Evolutionary conservation across 192 early-diverging fungal genomes (phyloP), one percentile per base, ranked within the genome.

Genomic region (Entomortierella beljakovae): DNA sequence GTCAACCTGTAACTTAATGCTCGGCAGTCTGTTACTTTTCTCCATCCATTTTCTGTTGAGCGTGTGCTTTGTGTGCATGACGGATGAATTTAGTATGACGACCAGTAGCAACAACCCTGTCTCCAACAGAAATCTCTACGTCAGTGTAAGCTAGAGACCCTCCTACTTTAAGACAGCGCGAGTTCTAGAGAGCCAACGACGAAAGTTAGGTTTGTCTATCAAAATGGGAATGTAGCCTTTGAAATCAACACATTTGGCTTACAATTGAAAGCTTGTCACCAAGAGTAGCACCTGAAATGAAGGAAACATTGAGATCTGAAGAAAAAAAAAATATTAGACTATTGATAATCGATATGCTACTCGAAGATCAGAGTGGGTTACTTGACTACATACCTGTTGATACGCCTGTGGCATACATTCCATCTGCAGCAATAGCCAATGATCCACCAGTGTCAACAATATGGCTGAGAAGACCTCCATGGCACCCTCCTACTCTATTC

Each of bases 11-110:
- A n/a, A n/a, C n/a, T n/a, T n/a, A 15, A 46, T 46, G 15, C 3
- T 20, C 20, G 43, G 43, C 3, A 15, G 43, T 20, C 15, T 40
- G 15, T 20, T 46, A 46, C 43, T 6, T 34, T 26, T 77, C 38
- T 32, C 73, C 73, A 50, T 77, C 66, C 49, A 77, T 22, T 42
- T 70, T 79, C 51, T 51, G 64, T 26, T 79, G 49, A 18, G 62
- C 63, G 32, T 79, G 69, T 20, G 61, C 58, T 48, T 77, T 77
- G 71, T 81, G 82, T 23, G 82, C 79, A n/a, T 73, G n/a, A 13
- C 83, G 72, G 28, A 89, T 80, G 67, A 71, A 89, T 57, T 89
- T 89, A 33, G 82, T 89, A 34, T 89, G 88, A 32, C 88, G 59
- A 25, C 88, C 88, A 33, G 81, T 69, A 10, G 84, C 86, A 48